Evolutionary conservation across 495 filamentous ascomycete species (phyloP), one percentile per base, ranked within the genome.

Genomic region (Staphylotrichum longicolle): DNA sequence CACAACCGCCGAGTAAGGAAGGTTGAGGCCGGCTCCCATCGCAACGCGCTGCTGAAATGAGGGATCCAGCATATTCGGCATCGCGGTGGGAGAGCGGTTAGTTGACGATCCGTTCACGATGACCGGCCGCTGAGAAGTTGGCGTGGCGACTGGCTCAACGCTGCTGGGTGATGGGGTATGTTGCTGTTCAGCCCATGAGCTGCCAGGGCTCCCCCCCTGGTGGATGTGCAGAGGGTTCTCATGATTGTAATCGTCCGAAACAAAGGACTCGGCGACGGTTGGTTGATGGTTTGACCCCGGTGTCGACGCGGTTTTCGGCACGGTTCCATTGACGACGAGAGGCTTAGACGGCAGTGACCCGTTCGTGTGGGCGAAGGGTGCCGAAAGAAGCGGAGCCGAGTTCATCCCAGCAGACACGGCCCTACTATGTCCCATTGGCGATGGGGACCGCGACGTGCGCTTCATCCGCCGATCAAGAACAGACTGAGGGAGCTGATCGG

Each of bases 371-470:
- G 69, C 39, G 34, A 76, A 74, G 0, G 76, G 69, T 3, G 68
- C 66, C 8, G 76, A 70, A 30, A 58, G 53, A 30, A 77, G 64
- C 50, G 72, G 76, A 12, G 72, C 66, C 10, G 79, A 75, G 51
- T 68, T 73, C 48, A 73, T 67, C 15, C 81, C 77, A 4, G 71
- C 68, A 4, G 81, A 78, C 44, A 75, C 73, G 30, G 72, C 75
- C 53, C 78, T 73, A 44, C 73, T 69, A 65, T 81, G 80, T 6
- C 75, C 77, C 40, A 78, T 69, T 4, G 82, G 82, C 0, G 82
- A 85, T 7, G 82, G 80, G n/a, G 82, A 83, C 27, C 81, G 74
- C 20, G 82, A 83, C 11, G 75, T 77, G 39, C 80, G 71, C 67
- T 74, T 78, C 54, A 81, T 78, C 49, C 76, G 72, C 34, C 78